phyloP scores from a whole-genome alignment of 192 early-diverging fungal genomes.

The Umbelopsis sp. region DNA sequence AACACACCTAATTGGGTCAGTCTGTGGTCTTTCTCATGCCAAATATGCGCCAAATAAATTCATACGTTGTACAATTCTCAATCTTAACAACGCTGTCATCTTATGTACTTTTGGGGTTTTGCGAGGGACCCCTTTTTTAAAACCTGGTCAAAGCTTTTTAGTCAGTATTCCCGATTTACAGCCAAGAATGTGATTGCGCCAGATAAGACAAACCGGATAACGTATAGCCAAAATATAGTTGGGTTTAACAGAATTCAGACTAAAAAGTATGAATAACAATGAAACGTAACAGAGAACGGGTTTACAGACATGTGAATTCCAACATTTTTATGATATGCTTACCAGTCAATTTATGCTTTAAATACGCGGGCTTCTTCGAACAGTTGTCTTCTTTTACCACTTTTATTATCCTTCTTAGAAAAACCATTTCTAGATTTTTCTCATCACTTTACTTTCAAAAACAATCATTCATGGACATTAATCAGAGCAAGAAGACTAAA shows the following conservation, averaged over 20 bases:
- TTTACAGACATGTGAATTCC: slow-evolving; percentile 8
- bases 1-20: neutral
- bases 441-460: neutral
- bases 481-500: neutral
- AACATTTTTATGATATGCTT: neutral
- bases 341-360: neutral
- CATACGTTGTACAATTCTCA: slow-evolving; percentile 5
- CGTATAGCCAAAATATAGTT: no score
- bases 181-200: no score
- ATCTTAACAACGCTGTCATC: neutral
- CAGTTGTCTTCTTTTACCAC: neutral
- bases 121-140: no score
- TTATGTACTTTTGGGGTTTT: slow-evolving; percentile 10
- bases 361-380: neutral
- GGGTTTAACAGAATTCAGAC: no score
- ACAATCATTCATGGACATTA: neutral
- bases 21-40: no score
- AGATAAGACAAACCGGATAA: no score
- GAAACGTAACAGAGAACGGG: no score
- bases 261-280: no score
- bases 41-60: neutral
- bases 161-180: no score
- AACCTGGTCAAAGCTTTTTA: no score
- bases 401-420: neutral
- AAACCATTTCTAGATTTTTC: neutral